These are phyloP conservation scores for Triticum aestivum DNA, from an alignment of 176 grass and related monocot species.

Conservation along the genomic window IWGSC_CS_RefSeq_v2.1 NC_057801.1:435736796-435737295, in stretches of 20 bases:
- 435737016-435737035: conserved; percentile 9
- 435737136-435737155: background rate
- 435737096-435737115: background rate
- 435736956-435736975: conserved; percentile 2
- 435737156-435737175: background rate
- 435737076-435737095: background rate
- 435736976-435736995: background rate
- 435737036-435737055: conserved; percentile 10
- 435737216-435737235: no score
- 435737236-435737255: no score
- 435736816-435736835: background rate
- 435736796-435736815: background rate
- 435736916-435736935: conserved; percentile 13
- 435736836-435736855: background rate
- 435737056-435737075: conserved; percentile 4
- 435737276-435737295: no score
- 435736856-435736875: background rate
- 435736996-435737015: background rate
- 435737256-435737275: no score
- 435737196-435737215: no score
- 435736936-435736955: background rate
- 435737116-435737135: background rate
- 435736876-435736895: background rate
- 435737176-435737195: no score
- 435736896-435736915: background rate